These are phyloP conservation scores for Sporothrix dimorphospora DNA, from an alignment of 2,329 filamentous ascomycete species.

Conservation along the genomic window DNA sequence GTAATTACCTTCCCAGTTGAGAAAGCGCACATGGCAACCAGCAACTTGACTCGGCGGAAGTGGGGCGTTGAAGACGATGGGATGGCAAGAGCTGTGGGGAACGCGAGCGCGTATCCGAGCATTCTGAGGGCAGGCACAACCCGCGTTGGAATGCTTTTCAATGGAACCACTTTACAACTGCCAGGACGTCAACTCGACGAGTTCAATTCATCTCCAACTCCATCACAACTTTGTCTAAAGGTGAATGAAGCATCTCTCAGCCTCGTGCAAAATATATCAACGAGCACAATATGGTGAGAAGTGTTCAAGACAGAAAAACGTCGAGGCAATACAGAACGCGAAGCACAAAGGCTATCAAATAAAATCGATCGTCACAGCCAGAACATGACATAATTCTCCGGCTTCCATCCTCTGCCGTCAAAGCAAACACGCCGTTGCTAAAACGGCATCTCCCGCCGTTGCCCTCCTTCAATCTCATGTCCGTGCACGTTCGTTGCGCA, in stretches of 20 bases:
- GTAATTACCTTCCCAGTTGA: constrained; percentile 20
- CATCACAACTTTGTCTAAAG: not conserved
- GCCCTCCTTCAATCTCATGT: not conserved
- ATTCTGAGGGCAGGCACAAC: not conserved
- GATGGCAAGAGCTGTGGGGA: constrained; percentile 16
- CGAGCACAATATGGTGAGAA: not conserved
- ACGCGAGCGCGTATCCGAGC: not conserved
- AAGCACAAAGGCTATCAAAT: not conserved
- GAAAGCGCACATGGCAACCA: not conserved
- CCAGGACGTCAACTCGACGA: not conserved
- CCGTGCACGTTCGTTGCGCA: not conserved
- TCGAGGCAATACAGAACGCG: not conserved
- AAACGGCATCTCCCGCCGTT: not conserved
- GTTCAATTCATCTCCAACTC: not conserved
- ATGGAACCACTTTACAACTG: not conserved
- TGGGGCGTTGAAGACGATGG: constrained; percentile 6
- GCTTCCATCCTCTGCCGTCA: not conserved
- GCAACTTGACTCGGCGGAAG: not conserved
- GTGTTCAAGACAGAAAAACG: not conserved
- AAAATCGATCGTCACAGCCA: not conserved
- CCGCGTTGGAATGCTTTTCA: not conserved
- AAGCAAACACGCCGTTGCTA: not conserved
- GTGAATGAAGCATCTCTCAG: not conserved
- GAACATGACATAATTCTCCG: not conserved
- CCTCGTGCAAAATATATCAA: not conserved